Evolutionary conservation across 768 basidiomycete genomes (phyloP), one percentile per base, ranked within the genome.

Genomic region (Vararia minispora): DNA sequence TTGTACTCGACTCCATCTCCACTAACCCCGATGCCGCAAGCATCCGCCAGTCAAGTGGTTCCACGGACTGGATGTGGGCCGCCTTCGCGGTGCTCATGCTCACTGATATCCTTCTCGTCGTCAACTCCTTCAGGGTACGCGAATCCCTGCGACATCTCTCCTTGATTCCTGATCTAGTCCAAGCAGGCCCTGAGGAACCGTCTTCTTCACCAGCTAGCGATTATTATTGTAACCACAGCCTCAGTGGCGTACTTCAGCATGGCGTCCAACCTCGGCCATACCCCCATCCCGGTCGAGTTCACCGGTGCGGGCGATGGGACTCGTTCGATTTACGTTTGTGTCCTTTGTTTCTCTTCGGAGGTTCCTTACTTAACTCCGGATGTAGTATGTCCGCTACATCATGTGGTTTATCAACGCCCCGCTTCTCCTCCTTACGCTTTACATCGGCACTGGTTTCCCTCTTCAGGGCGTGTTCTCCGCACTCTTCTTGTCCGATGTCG

Each of bases 361-460:
- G n/a, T n/a, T n/a, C n/a, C 17, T 30, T 10, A 36, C 34, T 22
- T 3, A 33, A 14, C 3, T 3, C 18, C 13, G 37, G 8, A 13
- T 25, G 1, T n/a, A 68, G 66, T 76, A 59, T 46, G 70, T 64
- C 1, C 61, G 69, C 27, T 74, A 72, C 44, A 70, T 74, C 49
- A 69, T 69, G 39, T 72, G 69, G 70, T 65, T 69, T 40, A 69
- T 74, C 60, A 72, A 66, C 33, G 69, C 71, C 5, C 74, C 76
- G 1, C 46, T 69, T 8, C 51, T 75, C 10, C 56, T 77, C 4
- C 60, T 75, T 31, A 51, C 57, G 21, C 47, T 76, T 26, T 51
- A 72, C 12, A 56, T 71, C 36, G 56, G 64, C 6, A 69, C 72
- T 20, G 66, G 61, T 12, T 52, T 74, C 30, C 60, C 74, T 2